phyloP scores from a whole-genome alignment of 148 eudicot genomes.

The Nyssa sinensis region DNA sequence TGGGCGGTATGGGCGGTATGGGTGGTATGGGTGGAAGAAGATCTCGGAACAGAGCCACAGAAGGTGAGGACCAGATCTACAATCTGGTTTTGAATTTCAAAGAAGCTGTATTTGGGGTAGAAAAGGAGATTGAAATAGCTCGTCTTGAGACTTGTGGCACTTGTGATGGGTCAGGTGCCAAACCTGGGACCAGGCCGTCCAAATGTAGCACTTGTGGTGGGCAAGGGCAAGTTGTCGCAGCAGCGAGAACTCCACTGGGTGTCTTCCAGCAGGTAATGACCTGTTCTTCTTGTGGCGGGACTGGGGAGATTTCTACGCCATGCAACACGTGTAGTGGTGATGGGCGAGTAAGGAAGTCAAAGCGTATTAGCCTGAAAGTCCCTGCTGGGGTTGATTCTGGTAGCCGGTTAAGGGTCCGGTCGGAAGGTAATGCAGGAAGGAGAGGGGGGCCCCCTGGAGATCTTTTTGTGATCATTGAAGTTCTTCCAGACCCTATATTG shows the following conservation, averaged over 20 bases:
- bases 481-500: conserved; percentile 67
- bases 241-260: conserved; percentile 90
- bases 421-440: conserved; percentile 86
- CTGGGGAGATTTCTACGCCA: conserved; percentile 76
- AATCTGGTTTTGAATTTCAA: conserved; percentile 77
- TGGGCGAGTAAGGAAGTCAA: conserved; percentile 79
- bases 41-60: conserved; percentile 64
- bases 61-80: conserved; percentile 87
- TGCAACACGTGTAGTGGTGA: conserved; percentile 82
- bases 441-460: conserved; percentile 93
- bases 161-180: conserved; percentile 93
- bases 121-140: conserved; percentile 80
- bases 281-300: conserved; percentile 78
- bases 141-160: conserved; percentile 79
- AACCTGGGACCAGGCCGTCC: conserved; percentile 70
- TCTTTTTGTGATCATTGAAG: conserved; percentile 68
- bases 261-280: conserved; percentile 92
- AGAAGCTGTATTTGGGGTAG: conserved; percentile 90
- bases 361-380: conserved; percentile 77
- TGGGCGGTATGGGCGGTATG: conserved; percentile 71
- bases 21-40: conserved; percentile 88
- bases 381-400: conserved; percentile 95
- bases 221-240: conserved; percentile 88
- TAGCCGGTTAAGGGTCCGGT: conserved; percentile 73
- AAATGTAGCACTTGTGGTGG: conserved; percentile 81